Percentiles rank a stretch among this genome's conserved stretches.
phyloP scores from a whole-genome alignment of 768 basidiomycete species.

The Russula foetens region DNA sequence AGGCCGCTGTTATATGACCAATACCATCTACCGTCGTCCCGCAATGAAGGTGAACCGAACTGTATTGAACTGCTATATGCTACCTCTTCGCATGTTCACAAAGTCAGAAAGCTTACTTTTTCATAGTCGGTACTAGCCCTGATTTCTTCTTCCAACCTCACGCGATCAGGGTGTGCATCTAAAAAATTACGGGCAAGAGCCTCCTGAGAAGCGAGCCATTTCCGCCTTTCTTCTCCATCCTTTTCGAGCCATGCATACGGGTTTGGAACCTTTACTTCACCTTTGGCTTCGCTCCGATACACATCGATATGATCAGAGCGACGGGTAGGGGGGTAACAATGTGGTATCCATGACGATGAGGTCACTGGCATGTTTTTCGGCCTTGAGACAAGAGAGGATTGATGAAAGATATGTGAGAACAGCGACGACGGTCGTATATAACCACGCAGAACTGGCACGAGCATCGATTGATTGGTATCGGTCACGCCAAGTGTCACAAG shows the following conservation, averaged over 20 bases:
- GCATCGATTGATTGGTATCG: neutral
- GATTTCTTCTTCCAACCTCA: slow-evolving; percentile 52
- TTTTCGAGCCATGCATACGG: slow-evolving; percentile 74
- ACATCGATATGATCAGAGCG: slow-evolving; percentile 59
- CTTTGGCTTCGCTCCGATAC: slow-evolving; percentile 58
- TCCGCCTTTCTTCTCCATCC: slow-evolving; percentile 51
- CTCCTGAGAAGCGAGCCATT: slow-evolving; percentile 57
- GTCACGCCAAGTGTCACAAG: no score
- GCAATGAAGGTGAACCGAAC: slow-evolving; percentile 56
- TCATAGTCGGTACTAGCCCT: slow-evolving; percentile 43
- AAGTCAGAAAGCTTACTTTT: neutral
- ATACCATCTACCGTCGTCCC: slow-evolving; percentile 68
- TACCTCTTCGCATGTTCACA: neutral
- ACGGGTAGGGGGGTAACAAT: slow-evolving; percentile 54
- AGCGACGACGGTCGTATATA: neutral
- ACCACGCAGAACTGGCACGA: neutral
- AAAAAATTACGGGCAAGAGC: slow-evolving; percentile 50
- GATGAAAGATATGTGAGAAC: neutral
- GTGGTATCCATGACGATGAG: slow-evolving; percentile 42
- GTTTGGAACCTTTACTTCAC: slow-evolving; percentile 54
- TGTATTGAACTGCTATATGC: slow-evolving; percentile 23
- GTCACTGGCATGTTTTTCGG: slow-evolving; percentile 19
- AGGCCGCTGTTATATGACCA: slow-evolving; percentile 77
- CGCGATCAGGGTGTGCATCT: slow-evolving; percentile 52
- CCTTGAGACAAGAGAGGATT: neutral